Base-by-base conservation (phyloP, 2,329 filamentous ascomycete genomes). In the Arachnopeziza araneosa region DNA sequence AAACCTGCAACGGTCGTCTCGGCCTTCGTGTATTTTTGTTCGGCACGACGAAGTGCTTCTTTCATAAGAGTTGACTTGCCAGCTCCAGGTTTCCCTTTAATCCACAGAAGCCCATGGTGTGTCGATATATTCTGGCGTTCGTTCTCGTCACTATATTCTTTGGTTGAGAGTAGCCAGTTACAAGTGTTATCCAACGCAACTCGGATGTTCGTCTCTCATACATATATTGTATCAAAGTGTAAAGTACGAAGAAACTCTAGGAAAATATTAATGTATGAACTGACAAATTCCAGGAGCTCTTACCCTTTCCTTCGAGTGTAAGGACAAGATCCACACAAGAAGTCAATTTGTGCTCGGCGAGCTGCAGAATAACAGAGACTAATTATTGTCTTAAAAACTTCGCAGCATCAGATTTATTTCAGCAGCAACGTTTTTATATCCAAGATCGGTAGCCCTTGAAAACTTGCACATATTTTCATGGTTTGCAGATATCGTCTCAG, bases 61-160 rank as follows among this genome's bases (percentile, higher is more conserved):
- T 76, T 75, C 71, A 77, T 75, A 21, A 76, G 53, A 0, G 73
- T 76, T 3, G 75, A 82, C 55, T 81, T 82, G 0, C 78, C 76
- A 2, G 73, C 68, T 0, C 77, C 78, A 1, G 77, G 75, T 4
- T 80, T 79, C 0, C 79, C 79, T 48, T 74, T 75, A 26, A 81
- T 77, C 78, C 78, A 81, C 0, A 81, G 60, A 44, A 80, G 73
- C 6, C 77, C 76, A 32, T 71, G 60, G 52, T 77, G 71, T 2
- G 71, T 59, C 9, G 5, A 4, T 2, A 71, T 51, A 1, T 70
- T 70, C 1, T 23, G 26, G 0, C 52, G 32, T 57, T 77, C 66
- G n/a, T 74, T 69, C 78, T 77, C 80, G 24, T 55, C 19, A 9
- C 52, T 24, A 53, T 60, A 63, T 53, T 63, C 56, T 17, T 8